Conservation (phyloP, 805 yeast species). For the Torulaspora quercuum region DNA sequence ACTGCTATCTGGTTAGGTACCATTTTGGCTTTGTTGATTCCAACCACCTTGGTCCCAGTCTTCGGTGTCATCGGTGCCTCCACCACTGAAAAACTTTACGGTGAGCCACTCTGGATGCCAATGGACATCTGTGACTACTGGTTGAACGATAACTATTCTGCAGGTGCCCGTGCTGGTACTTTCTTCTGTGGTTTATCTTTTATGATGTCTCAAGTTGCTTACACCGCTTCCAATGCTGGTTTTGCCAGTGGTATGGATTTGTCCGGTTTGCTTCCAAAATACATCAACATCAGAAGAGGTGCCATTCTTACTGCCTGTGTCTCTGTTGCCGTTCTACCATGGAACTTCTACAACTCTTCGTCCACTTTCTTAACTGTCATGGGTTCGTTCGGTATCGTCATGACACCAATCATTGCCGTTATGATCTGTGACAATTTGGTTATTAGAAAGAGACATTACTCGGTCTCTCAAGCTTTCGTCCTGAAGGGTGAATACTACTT, state of each 20-base stretch:
- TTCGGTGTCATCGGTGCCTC: slow-evolving; percentile 45
- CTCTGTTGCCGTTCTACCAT: slow-evolving; percentile 40
- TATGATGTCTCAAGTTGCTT: slow-evolving; percentile 39
- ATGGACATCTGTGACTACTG: slow-evolving; percentile 35
- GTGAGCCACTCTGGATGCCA: slow-evolving; percentile 39
- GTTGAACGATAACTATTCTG: slow-evolving; percentile 32
- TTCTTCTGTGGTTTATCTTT: slow-evolving; percentile 42
- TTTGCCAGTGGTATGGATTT: slow-evolving; percentile 46
- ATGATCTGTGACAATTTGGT: slow-evolving; percentile 42
- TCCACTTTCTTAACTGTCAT: slow-evolving; percentile 39
- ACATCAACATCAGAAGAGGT: slow-evolving; percentile 42
- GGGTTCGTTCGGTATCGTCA: slow-evolving; percentile 39
- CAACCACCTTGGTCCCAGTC: slow-evolving; percentile 43
- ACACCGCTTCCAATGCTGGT: slow-evolving; percentile 41
- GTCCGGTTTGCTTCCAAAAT: slow-evolving; percentile 41
- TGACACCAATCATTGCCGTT: slow-evolving; percentile 41
- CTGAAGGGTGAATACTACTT: slow-evolving; percentile 39
- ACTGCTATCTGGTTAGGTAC: slow-evolving; percentile 35
- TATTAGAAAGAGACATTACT: slow-evolving; percentile 37
- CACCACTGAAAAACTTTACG: slow-evolving; percentile 37
- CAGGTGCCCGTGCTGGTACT: slow-evolving; percentile 40
- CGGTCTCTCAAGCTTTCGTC: slow-evolving; percentile 33
- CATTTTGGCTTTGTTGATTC: slow-evolving; percentile 35
- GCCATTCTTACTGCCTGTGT: slow-evolving; percentile 36
- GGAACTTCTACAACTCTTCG: slow-evolving; percentile 40